Percentiles rank a stretch among this genome's conserved stretches.
phyloP scores from a whole-genome alignment of 768 basidiomycete species.

The Amanita pallidorosea region DNA sequence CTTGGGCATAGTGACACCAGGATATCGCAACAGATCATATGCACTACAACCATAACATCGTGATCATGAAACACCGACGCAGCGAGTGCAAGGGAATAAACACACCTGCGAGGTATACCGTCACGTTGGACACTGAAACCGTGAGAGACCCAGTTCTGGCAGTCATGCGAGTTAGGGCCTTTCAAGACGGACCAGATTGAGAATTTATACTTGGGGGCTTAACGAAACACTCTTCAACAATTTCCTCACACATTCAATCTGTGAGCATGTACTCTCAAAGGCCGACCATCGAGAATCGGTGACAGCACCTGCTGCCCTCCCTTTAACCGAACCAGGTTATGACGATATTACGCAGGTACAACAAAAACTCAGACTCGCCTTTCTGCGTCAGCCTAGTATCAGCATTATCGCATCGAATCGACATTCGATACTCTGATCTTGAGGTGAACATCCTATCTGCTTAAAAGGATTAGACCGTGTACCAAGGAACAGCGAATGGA shows the following conservation, averaged over 20 bases:
- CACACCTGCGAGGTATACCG: slow-evolving; percentile 32
- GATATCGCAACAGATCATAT: slow-evolving; percentile 60
- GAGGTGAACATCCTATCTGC: slow-evolving; percentile 94
- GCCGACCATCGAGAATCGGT: slow-evolving; percentile 31
- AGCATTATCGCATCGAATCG: slow-evolving; percentile 81
- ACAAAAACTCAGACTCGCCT: slow-evolving; percentile 27
- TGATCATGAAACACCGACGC: not conserved
- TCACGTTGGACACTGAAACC: slow-evolving; percentile 35
- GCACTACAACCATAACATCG: slow-evolving; percentile 36
- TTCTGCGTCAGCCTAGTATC: slow-evolving; percentile 73
- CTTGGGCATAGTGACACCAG: slow-evolving; percentile 30
- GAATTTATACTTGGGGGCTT: slow-evolving; percentile 31
- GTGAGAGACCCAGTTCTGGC: slow-evolving; percentile 26
- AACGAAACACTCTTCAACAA: slow-evolving; percentile 24
- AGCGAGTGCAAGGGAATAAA: not conserved
- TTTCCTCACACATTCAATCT: slow-evolving; percentile 23
- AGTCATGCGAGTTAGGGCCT: not conserved
- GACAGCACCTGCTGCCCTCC: slow-evolving; percentile 31
- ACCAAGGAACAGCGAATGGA: slow-evolving; percentile 6
- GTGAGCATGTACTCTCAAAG: slow-evolving; percentile 21
- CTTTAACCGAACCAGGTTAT: slow-evolving; percentile 14
- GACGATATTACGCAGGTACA: not conserved
- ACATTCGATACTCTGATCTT: slow-evolving; percentile 84
- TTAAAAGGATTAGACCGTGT: not conserved
- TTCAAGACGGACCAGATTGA: not conserved